Base-by-base conservation (phyloP, 2,329 filamentous ascomycete species). In the Podosphaera leucotricha region DNA sequence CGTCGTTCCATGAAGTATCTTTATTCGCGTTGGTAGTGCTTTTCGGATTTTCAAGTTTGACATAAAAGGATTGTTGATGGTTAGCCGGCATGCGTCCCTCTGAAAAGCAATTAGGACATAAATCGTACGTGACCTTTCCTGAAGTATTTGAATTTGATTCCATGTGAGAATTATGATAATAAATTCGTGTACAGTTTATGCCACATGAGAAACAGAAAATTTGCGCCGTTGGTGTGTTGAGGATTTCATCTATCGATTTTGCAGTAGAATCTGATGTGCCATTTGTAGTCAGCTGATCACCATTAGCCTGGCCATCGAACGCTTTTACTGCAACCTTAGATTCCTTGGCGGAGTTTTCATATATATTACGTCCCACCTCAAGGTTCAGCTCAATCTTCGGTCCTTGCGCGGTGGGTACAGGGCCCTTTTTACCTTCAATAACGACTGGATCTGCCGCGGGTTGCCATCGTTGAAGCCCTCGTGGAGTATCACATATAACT, bases 351-450 rank as follows among this genome's bases (percentile, higher is more conserved):
- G 58, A 80, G 85, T 47, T 83, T 55, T 98, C 87, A 63, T 94
- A 98, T 46, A 95, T 85, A 60, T 93, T 95, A 49, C 90, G 82
- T 49, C 85, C 79, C 47, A 95, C 77, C 57, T 93, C 81, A n/a
- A 93, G 71, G 57, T 92, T 94, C 47, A 90, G 69, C 53, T 93
- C 86, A 26, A 73, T 68, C 64, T 92, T 93, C 7, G 54, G 46
- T 71, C 70, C 68, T 3, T 77, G 68, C 10, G 72, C 70, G 6
- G 79, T 71, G 36, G 67, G 72, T 1, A 80, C 79, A 43, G 61
- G 60, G 49, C 62, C 70, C 52, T 67, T 68, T 58, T 72, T 75
- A 44, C 73, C 74, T 49, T 75, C 66, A n/a, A 69, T 57, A 3
- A 77, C 66, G 36, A 75, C 62, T 6, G 83, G 75, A 53, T 84